Evolutionary conservation across 192 early-diverging fungal species (phyloP).

Genomic region (Backusella australiensis): DNA sequence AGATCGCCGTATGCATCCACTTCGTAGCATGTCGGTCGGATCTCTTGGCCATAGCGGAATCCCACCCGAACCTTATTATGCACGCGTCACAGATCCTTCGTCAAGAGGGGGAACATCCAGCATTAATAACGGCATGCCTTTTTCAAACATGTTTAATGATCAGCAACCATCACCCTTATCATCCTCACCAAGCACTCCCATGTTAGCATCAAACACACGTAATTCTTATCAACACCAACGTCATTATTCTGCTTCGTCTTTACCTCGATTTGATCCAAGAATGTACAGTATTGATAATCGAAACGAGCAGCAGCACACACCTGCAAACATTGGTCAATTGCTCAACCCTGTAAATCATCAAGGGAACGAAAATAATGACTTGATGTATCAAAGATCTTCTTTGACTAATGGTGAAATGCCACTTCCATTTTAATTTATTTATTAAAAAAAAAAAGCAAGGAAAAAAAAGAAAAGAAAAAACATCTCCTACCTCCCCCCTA

Average conservation of each 20-base stretch:
- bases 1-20: conserved; percentile 20
- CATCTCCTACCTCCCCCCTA: no score
- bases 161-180: conserved; percentile 9
- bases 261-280: conserved; percentile 19
- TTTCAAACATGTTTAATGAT: not conserved
- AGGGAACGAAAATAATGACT: not conserved
- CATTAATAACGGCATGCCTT: not conserved
- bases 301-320: not conserved
- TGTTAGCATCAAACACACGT: conserved; percentile 14
- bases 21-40: conserved; percentile 29
- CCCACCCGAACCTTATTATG: not conserved
- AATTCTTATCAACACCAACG: conserved; percentile 17
- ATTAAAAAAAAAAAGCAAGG: not conserved
- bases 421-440: not conserved
- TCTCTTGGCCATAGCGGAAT: conserved; percentile 7
- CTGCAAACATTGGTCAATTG: conserved; percentile 24
- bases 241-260: conserved; percentile 16
- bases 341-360: conserved; percentile 24
- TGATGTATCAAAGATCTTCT: not conserved
- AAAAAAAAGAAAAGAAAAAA: no score
- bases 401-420: not conserved
- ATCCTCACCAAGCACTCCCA: conserved; percentile 20
- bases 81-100: not conserved
- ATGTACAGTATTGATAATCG: not conserved
- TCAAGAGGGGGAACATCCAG: not conserved